These are phyloP conservation scores for Fusarium pilosicola DNA, from an alignment of 2,329 filamentous ascomycete genomes.

Conservation along the genomic window DNA sequence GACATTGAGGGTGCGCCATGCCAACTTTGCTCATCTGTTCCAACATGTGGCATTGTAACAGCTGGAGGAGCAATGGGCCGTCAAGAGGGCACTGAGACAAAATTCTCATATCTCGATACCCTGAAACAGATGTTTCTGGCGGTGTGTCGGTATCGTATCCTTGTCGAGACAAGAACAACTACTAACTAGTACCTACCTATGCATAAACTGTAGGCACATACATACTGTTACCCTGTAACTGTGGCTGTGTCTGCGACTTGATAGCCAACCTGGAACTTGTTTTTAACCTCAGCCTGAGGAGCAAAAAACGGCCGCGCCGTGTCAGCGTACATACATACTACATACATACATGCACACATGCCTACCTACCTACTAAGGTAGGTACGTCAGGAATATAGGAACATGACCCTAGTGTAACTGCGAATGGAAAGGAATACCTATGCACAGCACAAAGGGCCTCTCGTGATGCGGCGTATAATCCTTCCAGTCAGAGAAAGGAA, in stretches of 20 bases:
- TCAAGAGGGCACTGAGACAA: background rate
- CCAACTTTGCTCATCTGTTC: constrained; percentile 7
- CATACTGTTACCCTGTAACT: constrained; percentile 17
- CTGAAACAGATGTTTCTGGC: constrained; percentile 37
- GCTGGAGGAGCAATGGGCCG: background rate
- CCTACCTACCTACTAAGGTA: too few species aligned
- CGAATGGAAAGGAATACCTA: background rate
- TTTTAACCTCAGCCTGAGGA: background rate
- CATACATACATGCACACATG: background rate
- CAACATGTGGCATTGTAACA: background rate
- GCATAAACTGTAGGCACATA: background rate
- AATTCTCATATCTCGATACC: constrained; percentile 25
- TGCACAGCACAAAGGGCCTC: constrained; percentile 10
- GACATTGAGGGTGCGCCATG: background rate
- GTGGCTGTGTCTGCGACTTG: background rate
- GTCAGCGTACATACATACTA: background rate
- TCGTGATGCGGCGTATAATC: constrained; percentile 24
- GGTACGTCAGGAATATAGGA: constrained; percentile 17
- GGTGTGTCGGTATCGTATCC: constrained; percentile 28
- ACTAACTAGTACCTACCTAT: background rate
- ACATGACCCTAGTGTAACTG: constrained; percentile 11
- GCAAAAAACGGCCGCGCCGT: background rate
- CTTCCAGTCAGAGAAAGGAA: background rate
- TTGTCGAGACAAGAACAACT: constrained; percentile 8
- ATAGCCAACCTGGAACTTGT: background rate